Percentiles rank a stretch among this genome's conserved stretches.
Evolutionary conservation across 2,329 filamentous ascomycete species (phyloP).

Genomic region (Aphanocladium album): DNA sequence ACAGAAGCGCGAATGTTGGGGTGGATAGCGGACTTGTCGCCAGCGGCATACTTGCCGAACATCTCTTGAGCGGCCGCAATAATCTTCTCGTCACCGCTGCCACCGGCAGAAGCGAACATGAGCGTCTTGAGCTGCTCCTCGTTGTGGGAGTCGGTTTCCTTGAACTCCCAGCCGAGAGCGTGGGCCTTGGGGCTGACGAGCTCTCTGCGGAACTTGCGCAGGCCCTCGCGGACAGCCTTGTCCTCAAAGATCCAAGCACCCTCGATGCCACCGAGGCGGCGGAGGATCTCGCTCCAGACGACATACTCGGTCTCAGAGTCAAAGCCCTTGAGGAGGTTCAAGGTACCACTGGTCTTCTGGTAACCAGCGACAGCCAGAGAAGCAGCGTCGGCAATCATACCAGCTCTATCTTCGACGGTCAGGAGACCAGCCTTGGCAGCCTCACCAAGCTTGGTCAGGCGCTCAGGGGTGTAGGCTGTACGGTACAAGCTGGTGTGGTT

Average conservation of each 20-base stretch:
- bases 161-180: slow-evolving; percentile 83
- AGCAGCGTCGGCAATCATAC: slow-evolving; percentile 91
- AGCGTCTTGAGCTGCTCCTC: slow-evolving; percentile 92
- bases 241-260: slow-evolving; percentile 80
- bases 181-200: slow-evolving; percentile 77
- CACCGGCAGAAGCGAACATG: slow-evolving; percentile 78
- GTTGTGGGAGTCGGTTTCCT: slow-evolving; percentile 78
- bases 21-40: slow-evolving; percentile 77
- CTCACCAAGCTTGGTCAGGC: slow-evolving; percentile 80
- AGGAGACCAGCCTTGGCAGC: slow-evolving; percentile 69
- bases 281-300: slow-evolving; percentile 89
- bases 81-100: slow-evolving; percentile 72
- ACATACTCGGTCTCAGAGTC: slow-evolving; percentile 80
- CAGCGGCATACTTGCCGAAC: slow-evolving; percentile 77
- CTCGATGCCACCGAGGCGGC: slow-evolving; percentile 72
- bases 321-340: slow-evolving; percentile 82
- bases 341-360: slow-evolving; percentile 84
- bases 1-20: slow-evolving; percentile 87
- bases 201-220: slow-evolving; percentile 78
- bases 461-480: slow-evolving; percentile 78
- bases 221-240: slow-evolving; percentile 62
- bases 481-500: slow-evolving; percentile 92
- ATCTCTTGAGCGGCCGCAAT: slow-evolving; percentile 80
- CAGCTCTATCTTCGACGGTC: slow-evolving; percentile 83
- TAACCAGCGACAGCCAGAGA: slow-evolving; percentile 86